These are phyloP conservation scores for Ceratocystis huliohia DNA, from an alignment of 2,329 filamentous ascomycete genomes.

Conservation along the genomic window DNA sequence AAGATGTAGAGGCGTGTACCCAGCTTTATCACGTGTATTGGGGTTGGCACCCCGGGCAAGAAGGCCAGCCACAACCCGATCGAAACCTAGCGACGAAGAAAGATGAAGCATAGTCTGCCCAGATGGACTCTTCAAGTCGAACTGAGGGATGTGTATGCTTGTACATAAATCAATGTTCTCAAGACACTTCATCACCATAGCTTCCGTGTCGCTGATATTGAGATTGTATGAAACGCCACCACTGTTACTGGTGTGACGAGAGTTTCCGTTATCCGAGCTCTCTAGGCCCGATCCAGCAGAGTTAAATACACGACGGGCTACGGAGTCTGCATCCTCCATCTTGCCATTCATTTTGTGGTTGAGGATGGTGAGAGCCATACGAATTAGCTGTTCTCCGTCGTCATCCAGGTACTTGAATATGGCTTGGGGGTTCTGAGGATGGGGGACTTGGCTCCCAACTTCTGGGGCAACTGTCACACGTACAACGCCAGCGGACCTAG, in stretches of 20 bases:
- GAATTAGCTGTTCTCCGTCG: conserved; percentile 54
- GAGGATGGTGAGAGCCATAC: conserved; percentile 52
- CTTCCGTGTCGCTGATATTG: conserved; percentile 45
- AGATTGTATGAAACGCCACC: conserved; percentile 33
- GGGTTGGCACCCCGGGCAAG: conserved; percentile 66
- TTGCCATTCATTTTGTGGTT: conserved; percentile 52
- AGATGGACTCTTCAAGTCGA: conserved; percentile 51
- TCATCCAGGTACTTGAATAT: conserved; percentile 65
- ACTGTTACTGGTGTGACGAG: conserved; percentile 31
- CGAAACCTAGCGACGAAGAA: conserved; percentile 61
- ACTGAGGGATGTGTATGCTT: conserved; percentile 51
- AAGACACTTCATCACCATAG: conserved; percentile 57
- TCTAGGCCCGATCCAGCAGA: conserved; percentile 28
- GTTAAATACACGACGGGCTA: conserved; percentile 49
- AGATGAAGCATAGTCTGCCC: conserved; percentile 75
- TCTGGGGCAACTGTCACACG: conserved; percentile 43
- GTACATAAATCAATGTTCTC: conserved; percentile 69
- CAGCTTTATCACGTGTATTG: conserved; percentile 61
- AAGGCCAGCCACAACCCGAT: conserved; percentile 63
- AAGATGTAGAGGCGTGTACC: conserved; percentile 71
- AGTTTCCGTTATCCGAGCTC: conserved; percentile 16
- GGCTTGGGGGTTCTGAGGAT: conserved; percentile 32
- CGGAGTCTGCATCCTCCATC: conserved; percentile 47
- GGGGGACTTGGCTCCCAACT: conserved; percentile 15
- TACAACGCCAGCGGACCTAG: conserved; percentile 53